Evolutionary conservation across 352 stramenopile genomes (phyloP).

Genomic region (Thraustochytrium sp.): DNA sequence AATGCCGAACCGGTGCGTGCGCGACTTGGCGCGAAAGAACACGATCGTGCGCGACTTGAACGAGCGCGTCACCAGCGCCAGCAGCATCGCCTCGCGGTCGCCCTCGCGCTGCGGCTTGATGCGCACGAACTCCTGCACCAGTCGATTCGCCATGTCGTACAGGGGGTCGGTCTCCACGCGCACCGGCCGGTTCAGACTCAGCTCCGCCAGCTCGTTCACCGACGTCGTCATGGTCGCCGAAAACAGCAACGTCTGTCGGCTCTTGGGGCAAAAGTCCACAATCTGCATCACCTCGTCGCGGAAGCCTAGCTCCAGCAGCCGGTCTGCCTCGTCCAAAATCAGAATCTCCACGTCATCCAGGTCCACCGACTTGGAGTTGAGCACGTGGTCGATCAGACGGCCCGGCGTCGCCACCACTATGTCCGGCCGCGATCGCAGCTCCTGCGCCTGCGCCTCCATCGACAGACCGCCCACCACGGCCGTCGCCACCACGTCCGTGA

Average conservation of each 20-base stretch:
- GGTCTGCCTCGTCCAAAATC: slow-evolving; percentile 47
- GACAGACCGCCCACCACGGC: slow-evolving; percentile 77
- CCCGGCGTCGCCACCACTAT: slow-evolving; percentile 92
- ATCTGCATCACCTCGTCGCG: slow-evolving; percentile 40
- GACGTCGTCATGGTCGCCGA: slow-evolving; percentile 35
- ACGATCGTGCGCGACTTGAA: slow-evolving; percentile 90
- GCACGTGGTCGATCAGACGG: slow-evolving; percentile 68
- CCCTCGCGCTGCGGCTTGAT: slow-evolving; percentile 79
- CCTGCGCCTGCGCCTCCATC: slow-evolving; percentile 69
- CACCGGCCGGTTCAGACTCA: slow-evolving; percentile 84
- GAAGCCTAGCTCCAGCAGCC: slow-evolving; percentile 48
- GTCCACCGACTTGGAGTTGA: slow-evolving; percentile 62
- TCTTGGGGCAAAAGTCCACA: slow-evolving; percentile 85
- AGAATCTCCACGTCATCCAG: slow-evolving; percentile 56
- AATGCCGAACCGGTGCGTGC: slow-evolving; percentile 93
- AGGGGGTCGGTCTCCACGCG: slow-evolving; percentile 85
- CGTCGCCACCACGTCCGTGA: slow-evolving; percentile 65
- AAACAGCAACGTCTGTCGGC: slow-evolving; percentile 85
- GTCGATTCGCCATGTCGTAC: slow-evolving; percentile 85
- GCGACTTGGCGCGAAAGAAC: slow-evolving; percentile 97
- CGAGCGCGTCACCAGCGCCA: slow-evolving; percentile 88
- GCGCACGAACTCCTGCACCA: slow-evolving; percentile 98
- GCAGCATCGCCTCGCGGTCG: slow-evolving; percentile 87
- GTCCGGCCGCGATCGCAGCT: slow-evolving; percentile 86
- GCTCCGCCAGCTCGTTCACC: slow-evolving; percentile 41